Evolutionary conservation across 306 rosid species (phyloP), one percentile per base, ranked within the genome.

Genomic region (Begonia masoniana): DNA sequence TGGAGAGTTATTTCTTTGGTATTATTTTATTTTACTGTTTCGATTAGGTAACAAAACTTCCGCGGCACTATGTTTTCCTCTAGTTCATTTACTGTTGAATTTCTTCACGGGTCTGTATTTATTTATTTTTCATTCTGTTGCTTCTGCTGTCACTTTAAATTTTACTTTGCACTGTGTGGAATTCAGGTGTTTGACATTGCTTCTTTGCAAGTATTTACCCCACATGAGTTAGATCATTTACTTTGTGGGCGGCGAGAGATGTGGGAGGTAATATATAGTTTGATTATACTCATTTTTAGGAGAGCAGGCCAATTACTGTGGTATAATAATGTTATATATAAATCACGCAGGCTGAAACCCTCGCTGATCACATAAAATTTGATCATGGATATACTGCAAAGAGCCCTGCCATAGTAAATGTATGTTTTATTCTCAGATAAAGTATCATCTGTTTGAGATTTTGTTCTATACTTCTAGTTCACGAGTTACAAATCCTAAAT

Each of bases 341-440:
- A 52, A 53, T 60, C 61, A 16, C 76, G 67, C 79, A 92, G 99
- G 80, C 83, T 0, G 99, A 92, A 56, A 81, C 99, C 15, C 88
- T 92, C 16, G 86, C 66, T 43, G 99, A 92, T 73, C 95, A 92
- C 71, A 86, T 92, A 57, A 92, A 92, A 58, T 92, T 92, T 54
- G 99, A 92, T 70, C 99, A 92, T 69, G 99, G 99, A 63, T 92
- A 83, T 68, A 92, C 84, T 31, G 92, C 95, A 26, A 92, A 92
- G 84, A 92, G 99, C 75, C 93, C 93, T 45, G 96, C 99, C 10
- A 78, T 92, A 57, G 68, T 92, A 58, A 77, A 92, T 69, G 99
- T 92, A 84, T 36, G 78, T 60, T 69, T 50, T 52, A 53, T 51
- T 39, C 55, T 9, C 45, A 3, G 19, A 54, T 13, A 19, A 31